Evolutionary conservation across 345 rosid species (phyloP).

Genomic region (Punica granatum): DNA sequence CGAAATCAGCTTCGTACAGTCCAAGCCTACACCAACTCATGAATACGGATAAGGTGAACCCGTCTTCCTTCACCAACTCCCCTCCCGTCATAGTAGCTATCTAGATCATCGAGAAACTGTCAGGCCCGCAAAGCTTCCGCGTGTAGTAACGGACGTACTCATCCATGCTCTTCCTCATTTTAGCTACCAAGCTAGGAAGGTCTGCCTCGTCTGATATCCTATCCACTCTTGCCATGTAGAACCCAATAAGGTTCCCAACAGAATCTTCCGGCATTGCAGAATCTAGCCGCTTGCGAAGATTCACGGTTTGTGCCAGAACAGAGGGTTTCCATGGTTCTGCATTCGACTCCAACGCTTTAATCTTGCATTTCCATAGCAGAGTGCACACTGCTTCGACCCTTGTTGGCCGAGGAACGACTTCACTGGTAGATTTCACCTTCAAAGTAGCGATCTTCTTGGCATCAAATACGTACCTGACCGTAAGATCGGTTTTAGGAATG

Average conservation of each 20-base stretch:
- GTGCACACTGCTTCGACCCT: conserved; percentile 14
- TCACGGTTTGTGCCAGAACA: conserved; percentile 5
- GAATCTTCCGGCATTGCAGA: background rate
- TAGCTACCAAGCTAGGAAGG: background rate
- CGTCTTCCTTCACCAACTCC: background rate
- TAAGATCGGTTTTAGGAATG: background rate
- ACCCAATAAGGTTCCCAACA: conserved; percentile 3
- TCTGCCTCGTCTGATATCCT: background rate
- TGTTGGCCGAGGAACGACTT: conserved; percentile 1
- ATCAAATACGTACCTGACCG: conserved; percentile 4
- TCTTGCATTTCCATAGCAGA: conserved; percentile 10
- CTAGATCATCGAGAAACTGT: background rate
- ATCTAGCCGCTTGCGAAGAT: conserved; percentile 8
- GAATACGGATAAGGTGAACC: background rate
- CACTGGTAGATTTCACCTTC: conserved; percentile 3
- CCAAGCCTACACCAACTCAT: conserved; percentile 23
- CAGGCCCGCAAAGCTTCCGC: background rate
- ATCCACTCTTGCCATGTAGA: background rate
- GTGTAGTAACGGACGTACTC: background rate
- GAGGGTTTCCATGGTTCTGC: background rate
- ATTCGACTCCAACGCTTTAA: background rate
- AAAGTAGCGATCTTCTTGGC: conserved; percentile 6
- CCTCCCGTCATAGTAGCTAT: background rate
- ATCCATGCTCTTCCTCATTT: conserved; percentile 5
- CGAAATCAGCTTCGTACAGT: conserved; percentile 22